These are phyloP conservation scores for Nakazawaea siamensis DNA, from an alignment of 805 yeast species.

Conservation along the genomic window DNA sequence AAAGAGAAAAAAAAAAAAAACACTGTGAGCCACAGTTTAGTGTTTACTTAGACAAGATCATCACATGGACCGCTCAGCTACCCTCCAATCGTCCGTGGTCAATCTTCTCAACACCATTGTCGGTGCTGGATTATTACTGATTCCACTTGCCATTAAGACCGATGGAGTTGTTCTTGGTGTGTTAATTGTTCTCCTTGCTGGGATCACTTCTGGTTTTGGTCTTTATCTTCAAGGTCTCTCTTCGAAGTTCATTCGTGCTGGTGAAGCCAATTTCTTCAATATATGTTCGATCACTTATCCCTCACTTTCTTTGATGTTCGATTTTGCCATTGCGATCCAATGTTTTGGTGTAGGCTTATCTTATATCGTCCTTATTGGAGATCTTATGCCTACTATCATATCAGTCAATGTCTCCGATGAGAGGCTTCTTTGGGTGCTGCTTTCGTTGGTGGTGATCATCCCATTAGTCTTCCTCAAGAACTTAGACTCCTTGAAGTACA, in stretches of 20 bases:
- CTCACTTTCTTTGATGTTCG: constrained; percentile 59
- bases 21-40: too few relatives aligned
- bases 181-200: constrained; percentile 49
- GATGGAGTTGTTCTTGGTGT: constrained; percentile 60
- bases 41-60: too few relatives aligned
- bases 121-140: constrained; percentile 74
- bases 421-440: constrained; percentile 46
- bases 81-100: constrained; percentile 50
- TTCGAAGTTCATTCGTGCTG: constrained; percentile 45
- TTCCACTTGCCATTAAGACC: constrained; percentile 63
- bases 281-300: constrained; percentile 70
- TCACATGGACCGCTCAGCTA: too few relatives aligned
- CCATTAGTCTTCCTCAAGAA: constrained; percentile 58
- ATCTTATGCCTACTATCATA: constrained; percentile 54
- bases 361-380: constrained; percentile 70
- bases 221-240: constrained; percentile 53
- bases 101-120: constrained; percentile 70
- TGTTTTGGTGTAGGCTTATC: constrained; percentile 74
- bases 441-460: constrained; percentile 42
- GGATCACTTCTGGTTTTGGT: constrained; percentile 60
- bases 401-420: constrained; percentile 22
- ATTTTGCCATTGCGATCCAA: constrained; percentile 65
- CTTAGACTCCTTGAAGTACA: constrained; percentile 61
- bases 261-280: constrained; percentile 65
- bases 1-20: too few relatives aligned